A percentile compares a stretch with the other conserved stretches of the same genome.
Evolutionary conservation across 2,329 filamentous ascomycete genomes (phyloP).

Genomic region (Ceratocystis lukuohia): DNA sequence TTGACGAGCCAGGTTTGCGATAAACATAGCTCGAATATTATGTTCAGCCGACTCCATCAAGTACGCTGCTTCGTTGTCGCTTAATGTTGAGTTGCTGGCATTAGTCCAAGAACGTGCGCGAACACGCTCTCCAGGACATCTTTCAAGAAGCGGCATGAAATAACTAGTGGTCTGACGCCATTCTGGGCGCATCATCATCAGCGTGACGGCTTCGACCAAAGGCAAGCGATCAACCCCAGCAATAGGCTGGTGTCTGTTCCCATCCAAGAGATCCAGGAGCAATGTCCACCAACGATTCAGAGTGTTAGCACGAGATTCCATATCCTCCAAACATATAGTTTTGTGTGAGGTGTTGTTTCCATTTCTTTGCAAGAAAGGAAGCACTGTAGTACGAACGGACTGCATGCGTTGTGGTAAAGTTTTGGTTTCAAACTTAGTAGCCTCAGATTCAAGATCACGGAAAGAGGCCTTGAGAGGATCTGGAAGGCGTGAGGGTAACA

Average conservation of each 20-base stretch:
- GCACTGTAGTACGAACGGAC: constrained; percentile 54
- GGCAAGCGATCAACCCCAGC: constrained; percentile 71
- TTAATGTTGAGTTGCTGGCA: constrained; percentile 48
- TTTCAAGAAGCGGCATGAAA: constrained; percentile 49
- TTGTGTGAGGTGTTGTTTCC: constrained; percentile 52
- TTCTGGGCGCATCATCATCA: constrained; percentile 78
- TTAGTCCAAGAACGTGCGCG: constrained; percentile 35
- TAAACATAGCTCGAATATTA: constrained; percentile 78
- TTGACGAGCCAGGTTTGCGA: constrained; percentile 67
- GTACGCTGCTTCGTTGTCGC: constrained; percentile 47
- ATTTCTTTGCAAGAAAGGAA: constrained; percentile 66
- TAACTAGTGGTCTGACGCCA: constrained; percentile 64
- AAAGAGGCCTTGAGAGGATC: constrained; percentile 45
- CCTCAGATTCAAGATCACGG: constrained; percentile 38
- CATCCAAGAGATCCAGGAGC: constrained; percentile 68
- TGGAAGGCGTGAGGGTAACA: constrained; percentile 29
- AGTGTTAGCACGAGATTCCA: constrained; percentile 66
- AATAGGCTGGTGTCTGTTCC: constrained; percentile 49
- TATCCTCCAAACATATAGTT: constrained; percentile 58
- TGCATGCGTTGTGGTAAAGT: constrained; percentile 52
- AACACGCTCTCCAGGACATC: constrained; percentile 35
- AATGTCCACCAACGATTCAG: constrained; percentile 85
- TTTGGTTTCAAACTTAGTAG: constrained; percentile 52
- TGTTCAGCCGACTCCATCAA: constrained; percentile 61
- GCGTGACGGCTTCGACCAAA: constrained; percentile 63